Evolutionary conservation across 768 basidiomycete genomes (phyloP).

Genomic region (Mycena latifolia): DNA sequence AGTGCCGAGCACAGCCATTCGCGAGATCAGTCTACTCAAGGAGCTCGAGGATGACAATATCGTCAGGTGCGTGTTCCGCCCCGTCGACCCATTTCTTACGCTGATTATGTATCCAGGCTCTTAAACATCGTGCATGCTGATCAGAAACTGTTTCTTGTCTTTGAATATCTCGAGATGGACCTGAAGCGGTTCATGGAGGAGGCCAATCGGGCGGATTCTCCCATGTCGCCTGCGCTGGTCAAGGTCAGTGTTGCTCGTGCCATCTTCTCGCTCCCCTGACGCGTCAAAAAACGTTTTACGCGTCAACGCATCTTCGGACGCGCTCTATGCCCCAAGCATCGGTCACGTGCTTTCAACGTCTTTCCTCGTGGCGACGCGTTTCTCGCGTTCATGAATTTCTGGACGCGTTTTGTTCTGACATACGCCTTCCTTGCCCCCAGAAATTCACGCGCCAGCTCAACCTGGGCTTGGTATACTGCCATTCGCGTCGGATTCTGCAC

Average conservation of each 20-base stretch:
- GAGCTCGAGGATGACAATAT: slow-evolving; percentile 97
- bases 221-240: slow-evolving; percentile 79
- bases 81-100: slow-evolving; percentile 4
- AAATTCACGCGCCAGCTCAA: slow-evolving; percentile 97
- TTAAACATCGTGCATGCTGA: slow-evolving; percentile 98
- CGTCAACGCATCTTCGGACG: slow-evolving; percentile 14
- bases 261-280: slow-evolving; percentile 17
- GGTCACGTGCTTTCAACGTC: slow-evolving; percentile 28
- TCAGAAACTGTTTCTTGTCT: slow-evolving; percentile 97
- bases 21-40: slow-evolving; percentile 97
- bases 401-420: slow-evolving; percentile 43
- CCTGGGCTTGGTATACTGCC: slow-evolving; percentile 93
- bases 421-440: slow-evolving; percentile 53
- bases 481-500: slow-evolving; percentile 96
- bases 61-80: slow-evolving; percentile 73
- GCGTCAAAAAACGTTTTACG: slow-evolving; percentile 23
- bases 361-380: slow-evolving; percentile 20
- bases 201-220: slow-evolving; percentile 76
- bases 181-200: slow-evolving; percentile 97
- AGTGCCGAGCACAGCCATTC: slow-evolving; percentile 97
- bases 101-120: slow-evolving; percentile 63
- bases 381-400: slow-evolving; percentile 35
- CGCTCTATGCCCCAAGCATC: slow-evolving; percentile 21
- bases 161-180: slow-evolving; percentile 97
- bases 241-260: slow-evolving; percentile 70